These are phyloP conservation scores for Mortierella sp. DNA, from an alignment of 371 early-diverging fungal genomes.

Conservation along the genomic window DNA sequence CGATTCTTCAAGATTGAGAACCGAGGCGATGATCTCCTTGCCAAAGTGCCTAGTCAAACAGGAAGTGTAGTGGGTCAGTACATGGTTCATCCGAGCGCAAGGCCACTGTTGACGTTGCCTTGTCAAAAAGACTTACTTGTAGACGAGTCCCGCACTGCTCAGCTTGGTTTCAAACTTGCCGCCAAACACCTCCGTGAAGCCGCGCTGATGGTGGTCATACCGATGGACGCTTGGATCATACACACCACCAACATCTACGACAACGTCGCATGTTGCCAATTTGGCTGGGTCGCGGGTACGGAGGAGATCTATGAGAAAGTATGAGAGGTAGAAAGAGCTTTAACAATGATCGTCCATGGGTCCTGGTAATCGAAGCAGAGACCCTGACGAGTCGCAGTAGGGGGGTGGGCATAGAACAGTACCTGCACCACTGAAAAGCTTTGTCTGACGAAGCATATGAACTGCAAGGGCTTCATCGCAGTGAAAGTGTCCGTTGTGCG, in stretches of 20 bases:
- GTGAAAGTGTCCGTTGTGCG: slow-evolving; percentile 91
- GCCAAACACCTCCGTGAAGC: slow-evolving; percentile 91
- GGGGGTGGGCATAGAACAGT: background rate
- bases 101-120: no score
- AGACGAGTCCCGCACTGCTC: slow-evolving; percentile 92
- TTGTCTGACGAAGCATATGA: slow-evolving; percentile 82
- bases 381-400: no score
- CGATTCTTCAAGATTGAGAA: slow-evolving; percentile 64
- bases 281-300: slow-evolving; percentile 90
- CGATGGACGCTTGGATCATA: slow-evolving; percentile 84
- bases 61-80: no score
- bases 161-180: slow-evolving; percentile 83
- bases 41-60: slow-evolving; percentile 81
- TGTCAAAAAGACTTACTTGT: slow-evolving; percentile 80
- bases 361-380: no score
- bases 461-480: slow-evolving; percentile 97
- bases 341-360: no score
- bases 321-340: no score
- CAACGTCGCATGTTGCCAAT: slow-evolving; percentile 85
- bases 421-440: slow-evolving; percentile 76
- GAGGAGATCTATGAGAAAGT: slow-evolving; percentile 70
- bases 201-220: slow-evolving; percentile 99
- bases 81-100: no score
- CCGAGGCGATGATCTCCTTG: slow-evolving; percentile 74
- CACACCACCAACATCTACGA: slow-evolving; percentile 98